Percentiles rank a stretch among this genome's conserved stretches.
phyloP scores from a whole-genome alignment of 2,329 filamentous ascomycete species.

The Trichoderma sp. region DNA sequence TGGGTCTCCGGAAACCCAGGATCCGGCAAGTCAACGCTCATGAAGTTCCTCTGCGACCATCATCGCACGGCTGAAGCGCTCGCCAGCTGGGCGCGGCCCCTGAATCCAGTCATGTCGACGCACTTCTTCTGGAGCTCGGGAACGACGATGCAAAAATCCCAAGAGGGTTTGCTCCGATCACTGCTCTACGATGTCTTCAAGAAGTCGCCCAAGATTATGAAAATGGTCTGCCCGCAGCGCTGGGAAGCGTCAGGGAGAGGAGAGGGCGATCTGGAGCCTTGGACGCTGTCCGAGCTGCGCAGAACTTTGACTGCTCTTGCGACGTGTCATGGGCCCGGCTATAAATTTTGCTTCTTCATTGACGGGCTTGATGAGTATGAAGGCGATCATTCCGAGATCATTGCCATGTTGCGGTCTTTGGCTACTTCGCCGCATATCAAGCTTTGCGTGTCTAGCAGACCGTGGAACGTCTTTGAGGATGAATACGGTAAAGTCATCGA shows the following conservation, averaged over 20 bases:
- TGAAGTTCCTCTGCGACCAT: constrained; percentile 38
- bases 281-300: background rate
- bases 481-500: constrained; percentile 3
- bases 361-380: constrained; percentile 33
- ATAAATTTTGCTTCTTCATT: constrained; percentile 28
- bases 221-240: background rate
- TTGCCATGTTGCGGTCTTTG: constrained; percentile 5
- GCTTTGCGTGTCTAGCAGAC: constrained; percentile 35
- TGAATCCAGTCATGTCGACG: constrained; percentile 28
- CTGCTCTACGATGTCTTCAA: constrained; percentile 35
- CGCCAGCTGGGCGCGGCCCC: constrained; percentile 32
- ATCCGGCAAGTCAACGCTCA: constrained; percentile 45
- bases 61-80: constrained; percentile 25
- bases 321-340: background rate
- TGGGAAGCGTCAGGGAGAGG: background rate
- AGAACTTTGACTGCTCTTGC: background rate
- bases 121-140: constrained; percentile 43
- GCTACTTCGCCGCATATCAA: constrained; percentile 28
- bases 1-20: constrained; percentile 44
- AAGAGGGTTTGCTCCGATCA: constrained; percentile 36
- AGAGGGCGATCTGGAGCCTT: background rate
- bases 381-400: constrained; percentile 1
- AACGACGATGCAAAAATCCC: constrained; percentile 34
- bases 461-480: constrained; percentile 28
- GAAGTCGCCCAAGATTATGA: constrained; percentile 17